Base-by-base conservation (phyloP, 176 grass and related monocot species). In the Oryza brachyantha region DNA sequence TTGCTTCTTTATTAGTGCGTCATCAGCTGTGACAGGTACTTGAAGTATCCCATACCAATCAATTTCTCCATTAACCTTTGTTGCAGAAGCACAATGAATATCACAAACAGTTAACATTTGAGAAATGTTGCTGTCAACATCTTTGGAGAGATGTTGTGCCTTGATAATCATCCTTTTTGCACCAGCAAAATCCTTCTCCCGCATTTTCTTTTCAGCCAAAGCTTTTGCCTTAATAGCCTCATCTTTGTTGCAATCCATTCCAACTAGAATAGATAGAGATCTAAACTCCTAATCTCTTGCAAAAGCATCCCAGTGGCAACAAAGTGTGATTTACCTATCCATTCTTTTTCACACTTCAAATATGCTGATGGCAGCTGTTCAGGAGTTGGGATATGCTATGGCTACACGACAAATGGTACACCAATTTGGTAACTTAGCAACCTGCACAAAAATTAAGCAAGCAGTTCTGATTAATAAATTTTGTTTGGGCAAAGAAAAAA, bases 41-140 rank as follows among this genome's bases (percentile, higher is more conserved):
- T 97, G 91, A 79, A 97, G 91, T 86, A 97, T 69, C n/a, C 84
- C 84, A 25, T 97, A 94, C 94, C 94, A 97, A 64, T 97, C 89
- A 59, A 70, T 86, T 79, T 97, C 88, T 35, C 63, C 86, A 91
- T 90, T 86, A 40, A 97, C 68, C 72, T 90, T 94, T 10, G 22
- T 48, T 67, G 36, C 70, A 29, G 94, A 88, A 48, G 94, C 86
- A 55, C 68, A 86, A 61, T 94, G 91, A 66, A 97, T 89, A 75
- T 93, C 91, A 88, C 94, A 97, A n/a, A 97, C 86, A 57, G 91
- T 86, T 81, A 97, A 72, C 75, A 97, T 87, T 72, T 90, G 84
- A 16, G 81, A 89, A 73, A 90, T 64, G 36, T 89, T 93, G 36
- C 85, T 93, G 35, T 93, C 89, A 38, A 94, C 67, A 60, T 86